Base-by-base conservation (phyloP, 345 rosid species). In the Eucalyptus globulus region DNA sequence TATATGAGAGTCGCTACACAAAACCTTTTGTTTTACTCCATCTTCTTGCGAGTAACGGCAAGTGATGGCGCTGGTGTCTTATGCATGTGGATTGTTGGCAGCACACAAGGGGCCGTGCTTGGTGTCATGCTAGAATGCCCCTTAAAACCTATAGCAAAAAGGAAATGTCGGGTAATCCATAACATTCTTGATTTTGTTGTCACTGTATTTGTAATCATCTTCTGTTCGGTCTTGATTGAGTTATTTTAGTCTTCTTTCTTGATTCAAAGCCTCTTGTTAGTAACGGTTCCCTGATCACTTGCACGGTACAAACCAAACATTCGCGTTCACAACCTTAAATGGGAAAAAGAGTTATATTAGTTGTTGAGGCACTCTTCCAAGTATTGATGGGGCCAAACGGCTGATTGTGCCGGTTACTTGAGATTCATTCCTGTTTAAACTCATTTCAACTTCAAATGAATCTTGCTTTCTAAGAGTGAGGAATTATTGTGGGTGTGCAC, bases 61-160 rank as follows among this genome's bases (percentile, higher is more conserved):
- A 53, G 58, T 53, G 58, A 53, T 53, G 58, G 58, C 58, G 24
- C 58, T 53, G 62, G 62, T 90, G 87, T 60, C 87, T 12, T 91
- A 83, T 62, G 88, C 53, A 90, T 88, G 76, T 90, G 95, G 98
- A 93, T 97, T 90, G 93, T 93, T 69, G 99, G 99, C 29, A 56
- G 10, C 62, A 56, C 6, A 0, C 6, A 2, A 24, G 29, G 62
- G 29, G 62, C 62, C 10, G 95, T 95, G 44, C 95, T 97, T 89
- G 99, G 99, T 16, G 99, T 96, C 69, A 81, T 97, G 90, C 89
- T 97, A 21, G 96, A 95, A 51, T 94, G 98, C 91, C 98, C 99
- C 40, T 88, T 97, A 93, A 94, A 56, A 56, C 29, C 62, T 51
- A 94, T 97, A 22, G 93, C 97, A 40, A 95, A 95, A 94, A 93